A percentile compares a stretch with the other conserved stretches of the same genome.
These are phyloP conservation scores for Neonectria hederae DNA, from an alignment of 2,329 filamentous ascomycete species.

Conservation along the genomic window DNA sequence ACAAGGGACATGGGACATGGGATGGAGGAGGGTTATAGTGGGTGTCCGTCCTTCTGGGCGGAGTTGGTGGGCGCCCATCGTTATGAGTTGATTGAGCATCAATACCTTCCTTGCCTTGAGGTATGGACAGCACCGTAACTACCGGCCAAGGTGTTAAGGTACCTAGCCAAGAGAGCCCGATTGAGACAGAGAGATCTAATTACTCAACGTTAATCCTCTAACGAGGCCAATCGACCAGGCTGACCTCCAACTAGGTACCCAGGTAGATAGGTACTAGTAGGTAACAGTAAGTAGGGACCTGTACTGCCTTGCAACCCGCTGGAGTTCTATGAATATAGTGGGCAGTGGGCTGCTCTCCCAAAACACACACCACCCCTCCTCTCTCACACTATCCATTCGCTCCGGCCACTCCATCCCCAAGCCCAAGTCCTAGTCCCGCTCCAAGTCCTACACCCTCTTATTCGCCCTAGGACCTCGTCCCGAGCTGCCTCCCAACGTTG, in stretches of 20 bases:
- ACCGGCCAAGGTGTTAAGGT: too few relatives aligned
- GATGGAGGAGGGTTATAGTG: not conserved
- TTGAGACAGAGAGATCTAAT: too few relatives aligned
- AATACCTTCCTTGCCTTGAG: too few relatives aligned
- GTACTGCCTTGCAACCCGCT: not conserved
- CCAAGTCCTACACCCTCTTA: slow-evolving; percentile 45
- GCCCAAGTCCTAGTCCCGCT: slow-evolving; percentile 41
- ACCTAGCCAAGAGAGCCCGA: too few relatives aligned
- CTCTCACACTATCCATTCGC: too few relatives aligned
- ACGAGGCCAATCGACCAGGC: not conserved
- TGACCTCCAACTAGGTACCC: not conserved
- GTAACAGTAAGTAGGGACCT: too few relatives aligned
- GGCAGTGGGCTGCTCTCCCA: not conserved
- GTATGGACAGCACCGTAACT: too few relatives aligned
- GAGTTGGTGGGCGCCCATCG: not conserved
- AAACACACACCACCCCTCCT: too few relatives aligned
- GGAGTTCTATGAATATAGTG: not conserved
- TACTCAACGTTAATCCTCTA: too few relatives aligned
- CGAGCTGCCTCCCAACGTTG: slow-evolving; percentile 42
- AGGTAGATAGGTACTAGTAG: too few relatives aligned
- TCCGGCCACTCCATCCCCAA: slow-evolving; percentile 1
- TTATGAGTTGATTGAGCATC: too few relatives aligned
- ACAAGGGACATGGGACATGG: slow-evolving; percentile 2
- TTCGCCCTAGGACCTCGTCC: slow-evolving; percentile 41
- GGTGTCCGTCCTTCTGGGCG: not conserved